phyloP scores from a whole-genome alignment of 1,284 basidiomycete genomes.

The Ganoderma leucocontextum region DNA sequence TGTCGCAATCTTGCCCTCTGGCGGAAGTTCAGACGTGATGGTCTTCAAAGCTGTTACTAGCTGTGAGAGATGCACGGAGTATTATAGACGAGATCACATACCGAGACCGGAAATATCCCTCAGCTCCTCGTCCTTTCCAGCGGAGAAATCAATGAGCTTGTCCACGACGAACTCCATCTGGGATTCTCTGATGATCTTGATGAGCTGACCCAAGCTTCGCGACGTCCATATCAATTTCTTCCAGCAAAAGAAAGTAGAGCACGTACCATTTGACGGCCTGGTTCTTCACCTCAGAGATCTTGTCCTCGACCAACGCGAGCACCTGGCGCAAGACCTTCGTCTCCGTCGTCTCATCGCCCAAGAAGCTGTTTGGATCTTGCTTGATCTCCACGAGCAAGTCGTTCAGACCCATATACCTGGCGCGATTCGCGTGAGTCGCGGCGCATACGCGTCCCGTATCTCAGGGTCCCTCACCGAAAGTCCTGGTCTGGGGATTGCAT shows the following conservation, averaged over 20 bases:
- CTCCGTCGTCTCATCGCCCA: constrained; percentile 85
- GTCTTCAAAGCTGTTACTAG: constrained; percentile 83
- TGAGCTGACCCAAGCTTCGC: constrained; percentile 81
- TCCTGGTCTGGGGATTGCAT: constrained; percentile 88
- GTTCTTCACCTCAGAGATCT: constrained; percentile 98
- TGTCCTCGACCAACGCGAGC: constrained; percentile 87
- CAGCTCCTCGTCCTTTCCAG: constrained; percentile 87
- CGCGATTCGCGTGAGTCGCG: constrained; percentile 29
- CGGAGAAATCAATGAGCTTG: constrained; percentile 85
- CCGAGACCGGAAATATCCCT: constrained; percentile 95
- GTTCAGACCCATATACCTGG: constrained; percentile 93
- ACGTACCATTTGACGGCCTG: constrained; percentile 92
- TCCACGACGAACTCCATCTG: constrained; percentile 91
- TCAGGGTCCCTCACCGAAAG: constrained; percentile 63
- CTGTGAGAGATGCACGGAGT: constrained; percentile 10
- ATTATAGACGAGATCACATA: constrained; percentile 46
- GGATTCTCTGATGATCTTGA: constrained; percentile 84
- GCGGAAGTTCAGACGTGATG: constrained; percentile 89
- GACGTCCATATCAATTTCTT: not conserved
- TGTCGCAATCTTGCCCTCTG: constrained; percentile 79
- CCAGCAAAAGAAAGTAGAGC: not conserved
- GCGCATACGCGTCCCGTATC: constrained; percentile 21
- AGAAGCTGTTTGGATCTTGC: constrained; percentile 71
- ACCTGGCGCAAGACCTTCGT: constrained; percentile 84
- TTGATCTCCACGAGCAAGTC: constrained; percentile 90